Base-by-base conservation (phyloP, 75 land plant genomes). In the Pseudotsuga menziesii region DNA sequence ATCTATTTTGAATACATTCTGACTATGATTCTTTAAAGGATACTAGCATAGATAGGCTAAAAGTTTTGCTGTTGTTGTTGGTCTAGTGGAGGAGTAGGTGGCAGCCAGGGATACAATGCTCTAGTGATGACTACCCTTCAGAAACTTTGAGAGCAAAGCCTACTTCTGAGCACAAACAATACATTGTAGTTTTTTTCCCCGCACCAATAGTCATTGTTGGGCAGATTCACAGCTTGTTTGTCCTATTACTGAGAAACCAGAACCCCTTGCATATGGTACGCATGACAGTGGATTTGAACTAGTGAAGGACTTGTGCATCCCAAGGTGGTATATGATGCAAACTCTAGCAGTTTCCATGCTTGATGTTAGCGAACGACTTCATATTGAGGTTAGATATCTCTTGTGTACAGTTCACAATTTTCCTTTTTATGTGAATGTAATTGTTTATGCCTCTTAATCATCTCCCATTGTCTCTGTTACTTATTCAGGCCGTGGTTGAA, bases 81-180 rank as follows among this genome's bases (percentile, higher is more conserved):
- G n/a, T 88, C 72, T 82, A 94, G 99, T 97, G 98, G 91, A 83
- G 92, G 75, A 95, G 98, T 61, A 87, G 89, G 81, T 97, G 99
- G 99, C 93, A 92, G 78, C 85, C 99, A 39, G 94, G 93, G 77
- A 89, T 97, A 36, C 86, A 89, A 72, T 94, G 98, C 80, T 77
- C 86, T 57, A 76, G 80, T 77, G 90, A 86, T 73, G 99, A 97
- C 77, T 97, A 93, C 76, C 92, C 93, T 57, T 72, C 87, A 39
- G 74, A 88, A 69, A 89, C 93, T 63, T 35, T 91, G 71, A 92
- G 82, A 82, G 89, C 85, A 61, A 97, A 86, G 83, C 99, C 99
- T 20, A 92, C 92, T 48, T 93, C 86, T 84, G 88, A 88, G 29
- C 85, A 80, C 75, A 97, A 96, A 82, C 78, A 83, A 23, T 94